A percentile compares a stretch with the other conserved stretches of the same genome.
phyloP scores from a whole-genome alignment of 768 basidiomycete genomes.

The Lactarius vividus region DNA sequence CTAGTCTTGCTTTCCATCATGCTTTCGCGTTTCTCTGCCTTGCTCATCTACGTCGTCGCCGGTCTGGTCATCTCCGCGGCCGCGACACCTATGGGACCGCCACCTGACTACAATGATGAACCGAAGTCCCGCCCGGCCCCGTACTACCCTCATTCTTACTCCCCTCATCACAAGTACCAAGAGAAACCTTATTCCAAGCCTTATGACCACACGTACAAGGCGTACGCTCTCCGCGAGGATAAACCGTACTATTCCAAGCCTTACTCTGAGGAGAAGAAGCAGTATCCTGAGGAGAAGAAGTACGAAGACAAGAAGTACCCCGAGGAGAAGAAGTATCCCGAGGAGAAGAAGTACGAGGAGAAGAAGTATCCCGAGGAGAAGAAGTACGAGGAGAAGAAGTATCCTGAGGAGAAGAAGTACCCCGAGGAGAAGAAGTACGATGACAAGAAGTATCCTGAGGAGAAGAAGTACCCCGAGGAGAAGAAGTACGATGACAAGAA shows the following conservation, averaged over 20 bases:
- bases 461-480: background rate
- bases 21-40: slow-evolving; percentile 22
- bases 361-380: background rate
- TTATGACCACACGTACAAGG: background rate
- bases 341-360: background rate
- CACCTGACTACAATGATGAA: slow-evolving; percentile 6
- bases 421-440: slow-evolving; percentile 9
- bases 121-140: slow-evolving; percentile 9
- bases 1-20: slow-evolving; percentile 20
- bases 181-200: background rate
- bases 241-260: background rate
- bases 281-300: slow-evolving; percentile 7
- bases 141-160: background rate
- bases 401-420: background rate
- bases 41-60: slow-evolving; percentile 18
- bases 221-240: background rate
- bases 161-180: background rate
- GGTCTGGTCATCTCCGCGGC: slow-evolving; percentile 19
- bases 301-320: background rate
- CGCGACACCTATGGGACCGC: slow-evolving; percentile 12
- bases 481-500: background rate
- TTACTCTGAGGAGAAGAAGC: background rate
- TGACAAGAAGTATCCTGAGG: background rate
- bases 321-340: background rate
- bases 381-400: too few species aligned